Percentiles rank a stretch among this genome's conserved stretches.
Evolutionary conservation across 495 filamentous ascomycete genomes (phyloP).

Genomic region (Glutinoglossum americanum): DNA sequence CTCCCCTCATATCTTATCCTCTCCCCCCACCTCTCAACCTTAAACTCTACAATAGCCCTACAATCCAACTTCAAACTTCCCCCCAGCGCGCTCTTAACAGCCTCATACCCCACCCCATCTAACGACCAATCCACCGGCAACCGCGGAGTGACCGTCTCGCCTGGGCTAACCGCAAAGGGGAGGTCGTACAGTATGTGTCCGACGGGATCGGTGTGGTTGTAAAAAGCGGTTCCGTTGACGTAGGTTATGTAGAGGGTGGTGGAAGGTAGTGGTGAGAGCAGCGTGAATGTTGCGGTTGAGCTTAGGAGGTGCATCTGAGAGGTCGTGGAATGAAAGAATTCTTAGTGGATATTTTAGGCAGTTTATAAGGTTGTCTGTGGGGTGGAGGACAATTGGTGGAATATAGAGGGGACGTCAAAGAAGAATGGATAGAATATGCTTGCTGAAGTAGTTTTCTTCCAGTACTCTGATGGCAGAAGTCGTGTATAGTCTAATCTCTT

Average conservation of each 20-base stretch:
- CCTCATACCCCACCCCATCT: conserved; percentile 61
- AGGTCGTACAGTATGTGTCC: conserved; percentile 53
- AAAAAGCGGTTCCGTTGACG: conserved; percentile 67
- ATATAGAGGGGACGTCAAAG: background rate
- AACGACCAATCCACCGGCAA: conserved; percentile 65
- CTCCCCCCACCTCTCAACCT: conserved; percentile 50
- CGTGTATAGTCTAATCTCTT: background rate
- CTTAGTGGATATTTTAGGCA: background rate
- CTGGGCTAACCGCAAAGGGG: conserved; percentile 61
- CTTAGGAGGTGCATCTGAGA: conserved; percentile 56
- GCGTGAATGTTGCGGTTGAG: conserved; percentile 65
- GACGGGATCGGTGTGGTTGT: conserved; percentile 55
- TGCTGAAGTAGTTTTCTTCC: background rate
- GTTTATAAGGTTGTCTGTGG: background rate
- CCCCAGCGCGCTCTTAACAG: conserved; percentile 63
- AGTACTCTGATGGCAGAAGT: background rate
- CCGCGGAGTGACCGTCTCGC: conserved; percentile 39
- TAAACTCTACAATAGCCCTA: conserved; percentile 46
- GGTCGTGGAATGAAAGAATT: background rate
- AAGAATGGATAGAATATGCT: background rate
- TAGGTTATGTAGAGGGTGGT: conserved; percentile 52
- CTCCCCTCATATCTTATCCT: conserved; percentile 44
- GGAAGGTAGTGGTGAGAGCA: conserved; percentile 53
- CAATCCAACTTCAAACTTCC: conserved; percentile 59
- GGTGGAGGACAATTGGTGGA: background rate